Percentiles rank a stretch among this genome's conserved stretches.
Conservation (phyloP, 139 green algal genomes). For the Micromonas commoda region DNA sequence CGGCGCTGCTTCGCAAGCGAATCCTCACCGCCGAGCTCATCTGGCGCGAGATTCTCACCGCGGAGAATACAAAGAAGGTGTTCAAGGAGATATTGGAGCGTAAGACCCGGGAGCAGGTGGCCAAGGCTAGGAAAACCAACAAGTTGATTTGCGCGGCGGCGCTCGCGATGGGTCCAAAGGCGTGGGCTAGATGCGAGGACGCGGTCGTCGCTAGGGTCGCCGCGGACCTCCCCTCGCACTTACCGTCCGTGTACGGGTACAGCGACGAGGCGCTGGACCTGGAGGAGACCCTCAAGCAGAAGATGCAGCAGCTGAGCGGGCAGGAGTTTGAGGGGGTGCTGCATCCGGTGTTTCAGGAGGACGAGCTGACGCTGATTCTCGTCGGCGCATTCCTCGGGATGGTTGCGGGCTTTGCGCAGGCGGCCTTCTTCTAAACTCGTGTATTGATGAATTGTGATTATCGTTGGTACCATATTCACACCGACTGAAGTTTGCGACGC, state of each 20-base stretch:
- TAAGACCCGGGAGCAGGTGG: constrained; percentile 15
- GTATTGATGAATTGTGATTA: no score
- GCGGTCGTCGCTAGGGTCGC: background rate
- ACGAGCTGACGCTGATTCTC: constrained; percentile 48
- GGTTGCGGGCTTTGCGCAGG: constrained; percentile 36
- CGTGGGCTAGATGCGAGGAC: background rate
- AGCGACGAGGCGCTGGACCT: constrained; percentile 28
- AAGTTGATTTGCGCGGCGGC: background rate
- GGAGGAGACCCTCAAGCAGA: constrained; percentile 28
- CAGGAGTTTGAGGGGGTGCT: constrained; percentile 45
- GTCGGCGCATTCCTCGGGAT: constrained; percentile 43
- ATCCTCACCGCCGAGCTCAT: constrained; percentile 36
- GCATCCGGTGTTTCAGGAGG: constrained; percentile 46
- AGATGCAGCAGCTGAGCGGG: constrained; percentile 26
- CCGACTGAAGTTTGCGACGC: no score
- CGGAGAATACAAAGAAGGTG: background rate
- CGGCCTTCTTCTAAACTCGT: background rate
- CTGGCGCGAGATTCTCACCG: constrained; percentile 37
- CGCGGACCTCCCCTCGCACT: background rate
- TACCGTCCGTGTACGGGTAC: constrained; percentile 22
- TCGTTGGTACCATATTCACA: no score
- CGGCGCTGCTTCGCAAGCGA: constrained; percentile 16
- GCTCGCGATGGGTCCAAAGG: background rate
- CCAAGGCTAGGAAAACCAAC: background rate
- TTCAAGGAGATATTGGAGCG: constrained; percentile 16